phyloP scores from a whole-genome alignment of 2,329 filamentous ascomycete genomes.

The Penicillium sp. region DNA sequence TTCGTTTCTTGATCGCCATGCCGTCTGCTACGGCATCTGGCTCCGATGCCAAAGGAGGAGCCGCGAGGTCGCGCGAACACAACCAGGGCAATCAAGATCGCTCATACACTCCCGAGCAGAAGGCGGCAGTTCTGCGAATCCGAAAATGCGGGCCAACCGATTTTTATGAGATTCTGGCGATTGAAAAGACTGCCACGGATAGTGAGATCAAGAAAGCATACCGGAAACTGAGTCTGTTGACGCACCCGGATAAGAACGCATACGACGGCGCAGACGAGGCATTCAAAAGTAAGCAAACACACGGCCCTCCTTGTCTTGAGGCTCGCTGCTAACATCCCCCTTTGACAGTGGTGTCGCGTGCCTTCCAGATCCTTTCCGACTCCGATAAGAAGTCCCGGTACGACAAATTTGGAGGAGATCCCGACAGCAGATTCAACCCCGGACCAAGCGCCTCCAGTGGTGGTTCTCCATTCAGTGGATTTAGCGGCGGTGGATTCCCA shows the following conservation, averaged over 20 bases:
- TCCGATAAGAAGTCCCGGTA: constrained; percentile 88
- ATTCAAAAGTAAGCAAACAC: constrained; percentile 72
- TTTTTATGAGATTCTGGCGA: constrained; percentile 91
- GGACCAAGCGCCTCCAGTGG: constrained; percentile 41
- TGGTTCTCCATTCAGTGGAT: constrained; percentile 48
- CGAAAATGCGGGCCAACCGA: constrained; percentile 79
- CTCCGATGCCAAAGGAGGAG: constrained; percentile 45
- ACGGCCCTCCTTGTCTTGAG: neutral
- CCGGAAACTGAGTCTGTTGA: constrained; percentile 87
- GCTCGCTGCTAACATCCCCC: neutral
- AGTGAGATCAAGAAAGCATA: constrained; percentile 97
- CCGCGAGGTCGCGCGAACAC: constrained; percentile 48
- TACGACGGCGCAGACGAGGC: constrained; percentile 94
- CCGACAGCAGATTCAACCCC: constrained; percentile 79
- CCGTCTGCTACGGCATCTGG: constrained; percentile 50
- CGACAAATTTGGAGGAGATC: constrained; percentile 88
- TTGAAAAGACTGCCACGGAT: constrained; percentile 70
- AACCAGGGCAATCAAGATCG: constrained; percentile 54
- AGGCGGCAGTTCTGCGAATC: constrained; percentile 86
- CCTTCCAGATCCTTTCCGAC: constrained; percentile 91
- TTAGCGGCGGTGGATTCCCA: constrained; percentile 50
- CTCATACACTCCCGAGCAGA: constrained; percentile 84
- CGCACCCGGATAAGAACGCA: constrained; percentile 98
- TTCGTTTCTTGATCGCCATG: constrained; percentile 27
- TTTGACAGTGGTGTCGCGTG: constrained; percentile 74